Base-by-base conservation (phyloP, 306 rosid species). In the Ammopiptanthus mongolicus region DNA sequence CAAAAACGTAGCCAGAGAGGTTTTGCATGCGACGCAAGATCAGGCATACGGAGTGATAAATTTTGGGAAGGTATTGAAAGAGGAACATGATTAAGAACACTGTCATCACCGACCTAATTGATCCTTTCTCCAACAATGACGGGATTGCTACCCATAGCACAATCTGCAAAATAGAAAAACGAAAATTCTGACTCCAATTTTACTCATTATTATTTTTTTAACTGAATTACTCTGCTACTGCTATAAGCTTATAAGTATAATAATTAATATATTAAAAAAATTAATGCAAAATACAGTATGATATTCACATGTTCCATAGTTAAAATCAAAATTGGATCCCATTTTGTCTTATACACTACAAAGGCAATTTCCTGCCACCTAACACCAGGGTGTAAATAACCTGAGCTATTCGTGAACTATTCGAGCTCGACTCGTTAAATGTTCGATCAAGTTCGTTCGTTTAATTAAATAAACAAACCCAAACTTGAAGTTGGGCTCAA, bases 31-130 rank as follows among this genome's bases (percentile, higher is more conserved):
- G 93, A 10, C 99, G 96, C 78, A 95, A 47, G 15, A 87, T n/a
- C n/a, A n/a, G 80, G 78, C 97, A 86, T 13, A 90, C 89, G 0
- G 96, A 90, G 83, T 92, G 99, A 71, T 85, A 95, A 23, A 95
- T 84, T 82, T 95, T 95, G 2, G 99, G 99, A 13, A 95, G 87
- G 68, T 95, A 95, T 76, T 95, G 99, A 56, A 91, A 82, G 18
- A 95, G 74, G 60, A 95, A 91, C 57, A 92, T 81, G 2, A 86
- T 88, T 48, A 95, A 50, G 52, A 91, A 85, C 64, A 90, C 92
- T 41, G 96, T 90, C 91, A 92, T 91, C 86, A 86, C 93, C 55
- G 52, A 21, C 0, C 93, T 79, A 4, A 90, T 87, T 28, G 84
- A 71, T 15, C 97, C 99, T 83, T 70, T 82, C 78, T 88, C 83